Conservation (phyloP, 768 basidiomycete genomes). For the Rhodotorula graminis region DNA sequence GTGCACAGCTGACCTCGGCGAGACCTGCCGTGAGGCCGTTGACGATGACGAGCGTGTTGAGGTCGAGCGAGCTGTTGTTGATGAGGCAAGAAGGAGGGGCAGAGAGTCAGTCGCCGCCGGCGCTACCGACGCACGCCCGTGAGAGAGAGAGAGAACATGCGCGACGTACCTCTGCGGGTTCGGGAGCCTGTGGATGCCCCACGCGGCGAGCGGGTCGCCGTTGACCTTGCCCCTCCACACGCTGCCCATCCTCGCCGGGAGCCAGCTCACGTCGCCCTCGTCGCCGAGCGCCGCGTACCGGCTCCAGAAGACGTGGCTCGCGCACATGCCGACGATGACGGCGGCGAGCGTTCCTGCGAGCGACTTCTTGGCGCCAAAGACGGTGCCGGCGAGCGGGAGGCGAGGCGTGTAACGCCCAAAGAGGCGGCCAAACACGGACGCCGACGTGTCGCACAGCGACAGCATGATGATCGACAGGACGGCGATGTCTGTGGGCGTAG, state of each 20-base stretch:
- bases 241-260: conserved; percentile 11
- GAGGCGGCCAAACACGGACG: conserved; percentile 43
- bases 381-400: conserved; percentile 40
- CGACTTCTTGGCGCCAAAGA: conserved; percentile 42
- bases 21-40: conserved; percentile 39
- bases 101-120: not conserved
- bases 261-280: conserved; percentile 42
- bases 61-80: conserved; percentile 16
- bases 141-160: no score
- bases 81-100: not conserved
- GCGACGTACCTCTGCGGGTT: conserved; percentile 18
- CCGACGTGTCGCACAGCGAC: conserved; percentile 43
- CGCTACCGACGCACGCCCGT: no score
- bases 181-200: conserved; percentile 18
- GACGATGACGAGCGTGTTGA: conserved; percentile 19
- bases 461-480: conserved; percentile 42
- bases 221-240: conserved; percentile 14
- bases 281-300: conserved; percentile 30
- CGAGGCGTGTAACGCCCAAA: conserved; percentile 42
- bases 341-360: conserved; percentile 42
- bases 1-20: conserved; percentile 37
- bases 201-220: conserved; percentile 4
- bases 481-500: conserved; percentile 40
- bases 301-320: conserved; percentile 41
- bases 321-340: conserved; percentile 33